Conservation (phyloP, 164 flowering plant genomes). For the Sextonia rubra region DNA sequence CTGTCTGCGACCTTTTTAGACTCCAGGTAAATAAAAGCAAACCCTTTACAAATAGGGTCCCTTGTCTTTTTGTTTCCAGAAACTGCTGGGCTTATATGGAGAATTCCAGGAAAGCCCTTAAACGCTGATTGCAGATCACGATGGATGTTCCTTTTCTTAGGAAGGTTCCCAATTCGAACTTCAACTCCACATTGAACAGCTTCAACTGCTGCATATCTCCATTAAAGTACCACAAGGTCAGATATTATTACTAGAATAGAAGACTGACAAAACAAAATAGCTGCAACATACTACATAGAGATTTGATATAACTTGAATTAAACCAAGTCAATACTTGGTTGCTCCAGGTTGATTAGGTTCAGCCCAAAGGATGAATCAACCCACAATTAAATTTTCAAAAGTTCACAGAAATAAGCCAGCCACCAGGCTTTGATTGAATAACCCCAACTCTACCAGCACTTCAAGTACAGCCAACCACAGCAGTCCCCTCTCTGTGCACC, state of each 20-base stretch:
- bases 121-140: conserved; percentile 68
- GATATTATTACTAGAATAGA: conserved; percentile 1
- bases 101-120: conserved; percentile 56
- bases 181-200: conserved; percentile 43
- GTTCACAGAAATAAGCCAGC: no score
- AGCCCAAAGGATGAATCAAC: background rate
- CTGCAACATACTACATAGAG: background rate
- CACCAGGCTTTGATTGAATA: no score
- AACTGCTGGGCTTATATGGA: conserved; percentile 60
- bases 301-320: background rate
- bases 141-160: conserved; percentile 84
- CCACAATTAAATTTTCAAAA: no score
- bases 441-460: no score
- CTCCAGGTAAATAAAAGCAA: conserved; percentile 68
- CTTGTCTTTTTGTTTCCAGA: conserved; percentile 84
- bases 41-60: conserved; percentile 90
- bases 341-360: background rate
- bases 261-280: background rate
- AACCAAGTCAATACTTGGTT: background rate
- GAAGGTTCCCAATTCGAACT: conserved; percentile 73
- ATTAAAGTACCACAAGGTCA: conserved; percentile 12
- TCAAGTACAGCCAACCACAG: no score
- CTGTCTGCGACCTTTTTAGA: conserved; percentile 58
- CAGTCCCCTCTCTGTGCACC: background rate
- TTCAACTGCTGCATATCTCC: conserved; percentile 44